Evolutionary conservation across 495 filamentous ascomycete species (phyloP).

Genomic region (Hypoxylon crocopeplum): DNA sequence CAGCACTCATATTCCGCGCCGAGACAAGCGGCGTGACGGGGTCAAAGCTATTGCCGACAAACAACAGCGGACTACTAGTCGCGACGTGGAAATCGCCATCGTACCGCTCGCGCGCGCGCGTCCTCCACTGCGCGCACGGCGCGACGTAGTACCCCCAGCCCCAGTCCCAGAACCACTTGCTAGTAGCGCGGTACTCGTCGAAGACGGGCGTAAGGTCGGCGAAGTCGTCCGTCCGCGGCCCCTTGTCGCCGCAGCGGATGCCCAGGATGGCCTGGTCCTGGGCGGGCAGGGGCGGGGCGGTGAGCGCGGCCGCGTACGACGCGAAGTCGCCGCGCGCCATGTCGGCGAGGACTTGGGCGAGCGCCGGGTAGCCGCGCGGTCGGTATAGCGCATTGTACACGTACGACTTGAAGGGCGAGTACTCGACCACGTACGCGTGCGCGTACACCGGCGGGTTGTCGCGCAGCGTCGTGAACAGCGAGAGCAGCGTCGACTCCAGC

Average conservation of each 20-base stretch:
- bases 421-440: conserved; percentile 35
- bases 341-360: conserved; percentile 17
- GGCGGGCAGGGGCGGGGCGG: not conserved
- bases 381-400: conserved; percentile 37
- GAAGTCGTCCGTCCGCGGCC: conserved; percentile 12
- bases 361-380: not conserved
- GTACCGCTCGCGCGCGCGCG: conserved; percentile 51
- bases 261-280: conserved; percentile 31
- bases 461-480: conserved; percentile 40
- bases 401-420: conserved; percentile 24
- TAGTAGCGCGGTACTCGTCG: not conserved
- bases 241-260: conserved; percentile 41
- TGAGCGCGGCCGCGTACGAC: not conserved
- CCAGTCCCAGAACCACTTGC: conserved; percentile 32
- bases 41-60: conserved; percentile 53
- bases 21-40: conserved; percentile 54
- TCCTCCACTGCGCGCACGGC: conserved; percentile 52
- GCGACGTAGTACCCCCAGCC: conserved; percentile 23
- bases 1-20: conserved; percentile 57
- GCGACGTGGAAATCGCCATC: conserved; percentile 48
- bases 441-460: conserved; percentile 36
- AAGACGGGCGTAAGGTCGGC: conserved; percentile 28
- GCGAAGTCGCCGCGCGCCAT: conserved; percentile 7
- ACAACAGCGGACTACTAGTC: conserved; percentile 52
- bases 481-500: conserved; percentile 37